Percentiles rank a stretch among this genome's conserved stretches.
phyloP scores from a whole-genome alignment of 345 rosid species.

The Excoecaria agallocha region DNA sequence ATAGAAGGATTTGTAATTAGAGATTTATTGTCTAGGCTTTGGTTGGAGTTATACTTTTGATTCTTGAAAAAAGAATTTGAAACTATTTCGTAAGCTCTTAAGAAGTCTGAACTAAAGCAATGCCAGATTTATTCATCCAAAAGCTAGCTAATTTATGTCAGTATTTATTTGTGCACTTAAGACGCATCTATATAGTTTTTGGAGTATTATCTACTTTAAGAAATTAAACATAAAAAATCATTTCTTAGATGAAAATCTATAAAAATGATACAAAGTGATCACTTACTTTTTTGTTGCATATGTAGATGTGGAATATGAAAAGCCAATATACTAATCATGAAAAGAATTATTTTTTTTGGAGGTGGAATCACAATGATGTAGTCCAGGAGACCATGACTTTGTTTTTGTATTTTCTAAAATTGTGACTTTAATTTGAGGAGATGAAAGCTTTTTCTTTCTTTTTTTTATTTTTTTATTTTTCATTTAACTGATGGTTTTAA shows the following conservation, averaged over 20 bases:
- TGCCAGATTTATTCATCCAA: too few relatives aligned
- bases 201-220: too few relatives aligned
- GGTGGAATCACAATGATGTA: neutral
- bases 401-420: neutral
- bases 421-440: neutral
- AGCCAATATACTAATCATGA: neutral
- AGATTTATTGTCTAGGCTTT: too few relatives aligned
- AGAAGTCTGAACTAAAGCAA: too few relatives aligned
- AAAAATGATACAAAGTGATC: neutral
- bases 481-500: neutral
- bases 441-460: neutral
- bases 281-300: neutral
- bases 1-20: too few relatives aligned
- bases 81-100: too few relatives aligned
- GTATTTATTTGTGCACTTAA: too few relatives aligned
- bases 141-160: too few relatives aligned
- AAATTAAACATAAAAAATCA: neutral
- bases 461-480: too few relatives aligned
- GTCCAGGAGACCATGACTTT: neutral
- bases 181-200: too few relatives aligned
- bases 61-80: too few relatives aligned
- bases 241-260: neutral
- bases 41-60: too few relatives aligned
- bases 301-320: neutral
- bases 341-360: neutral